phyloP scores from a whole-genome alignment of 345 rosid genomes.

The Acer yangbiense region DNA sequence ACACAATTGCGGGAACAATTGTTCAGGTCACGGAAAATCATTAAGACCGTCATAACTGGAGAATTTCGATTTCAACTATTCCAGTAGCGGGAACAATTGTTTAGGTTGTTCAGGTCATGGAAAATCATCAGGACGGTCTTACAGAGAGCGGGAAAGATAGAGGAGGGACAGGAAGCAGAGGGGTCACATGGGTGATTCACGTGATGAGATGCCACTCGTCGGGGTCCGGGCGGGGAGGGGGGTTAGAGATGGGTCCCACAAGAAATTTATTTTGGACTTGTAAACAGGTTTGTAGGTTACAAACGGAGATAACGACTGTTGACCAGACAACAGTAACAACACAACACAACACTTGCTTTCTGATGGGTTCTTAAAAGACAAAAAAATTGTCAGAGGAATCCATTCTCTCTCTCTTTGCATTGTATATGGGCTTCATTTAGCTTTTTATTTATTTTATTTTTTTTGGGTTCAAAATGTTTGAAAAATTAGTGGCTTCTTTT shows the following conservation, averaged over 20 bases:
- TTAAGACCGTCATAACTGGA: too few species aligned
- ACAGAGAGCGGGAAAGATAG: not conserved
- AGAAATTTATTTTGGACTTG: slow-evolving; percentile 18
- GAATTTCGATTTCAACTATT: too few species aligned
- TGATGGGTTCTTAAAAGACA: slow-evolving; percentile 35
- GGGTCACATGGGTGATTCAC: slow-evolving; percentile 70
- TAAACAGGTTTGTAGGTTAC: slow-evolving; percentile 22
- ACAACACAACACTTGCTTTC: slow-evolving; percentile 11
- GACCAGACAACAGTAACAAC: not conserved
- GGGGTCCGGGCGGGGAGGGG: slow-evolving; percentile 8
- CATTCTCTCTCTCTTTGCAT: not conserved
- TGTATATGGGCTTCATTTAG: not conserved
- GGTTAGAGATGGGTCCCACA: slow-evolving; percentile 33
- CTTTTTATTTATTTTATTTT: not conserved
- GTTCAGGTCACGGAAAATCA: too few species aligned
- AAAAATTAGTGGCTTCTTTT: slow-evolving; percentile 5
- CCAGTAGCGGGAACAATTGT: too few species aligned
- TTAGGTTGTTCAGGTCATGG: too few species aligned
- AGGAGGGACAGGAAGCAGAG: slow-evolving; percentile 26
- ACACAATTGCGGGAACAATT: too few species aligned
- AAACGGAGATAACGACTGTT: slow-evolving; percentile 32
- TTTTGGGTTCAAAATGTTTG: not conserved
- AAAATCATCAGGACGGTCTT: too few species aligned
- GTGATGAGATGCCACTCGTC: slow-evolving; percentile 53
- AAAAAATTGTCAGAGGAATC: slow-evolving; percentile 34